Percentiles rank a stretch among this genome's conserved stretches.
phyloP scores from a whole-genome alignment of 2,329 filamentous ascomycete genomes.

The Ophiocordyceps robertsii region DNA sequence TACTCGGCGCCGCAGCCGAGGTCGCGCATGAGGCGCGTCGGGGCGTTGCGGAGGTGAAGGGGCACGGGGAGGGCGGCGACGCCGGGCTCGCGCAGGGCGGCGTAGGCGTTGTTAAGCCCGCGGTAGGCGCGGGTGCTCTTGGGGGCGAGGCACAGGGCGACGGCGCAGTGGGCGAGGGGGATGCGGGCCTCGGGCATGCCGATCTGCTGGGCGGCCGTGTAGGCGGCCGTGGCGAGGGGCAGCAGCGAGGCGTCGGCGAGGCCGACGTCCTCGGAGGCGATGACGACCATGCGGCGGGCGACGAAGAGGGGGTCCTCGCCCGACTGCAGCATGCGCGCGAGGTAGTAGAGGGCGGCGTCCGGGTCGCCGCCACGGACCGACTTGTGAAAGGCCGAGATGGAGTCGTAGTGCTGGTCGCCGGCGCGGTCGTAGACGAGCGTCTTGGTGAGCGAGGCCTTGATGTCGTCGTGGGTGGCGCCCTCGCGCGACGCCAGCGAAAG shows the following conservation, averaged over 20 bases:
- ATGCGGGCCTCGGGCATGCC: constrained; percentile 93
- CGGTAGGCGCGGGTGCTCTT: constrained; percentile 85
- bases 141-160: constrained; percentile 65
- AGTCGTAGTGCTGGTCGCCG: constrained; percentile 95
- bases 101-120: constrained; percentile 65
- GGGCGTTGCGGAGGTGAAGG: constrained; percentile 79
- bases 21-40: constrained; percentile 85
- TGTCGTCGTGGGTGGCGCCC: constrained; percentile 55
- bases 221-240: constrained; percentile 70
- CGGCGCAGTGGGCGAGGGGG: constrained; percentile 74
- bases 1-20: constrained; percentile 83
- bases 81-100: constrained; percentile 69
- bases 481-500: constrained; percentile 52
- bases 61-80: constrained; percentile 73
- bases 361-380: constrained; percentile 77
- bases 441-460: constrained; percentile 76
- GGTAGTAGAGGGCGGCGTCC: constrained; percentile 85
- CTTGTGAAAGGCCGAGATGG: constrained; percentile 94
- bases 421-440: constrained; percentile 91
- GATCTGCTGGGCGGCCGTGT: constrained; percentile 81
- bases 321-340: constrained; percentile 88
- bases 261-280: constrained; percentile 88
- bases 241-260: constrained; percentile 78
- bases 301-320: constrained; percentile 91
- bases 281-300: constrained; percentile 83